Conservation (phyloP, 129 eudicot species). For the Saussurea involucrata region DNA sequence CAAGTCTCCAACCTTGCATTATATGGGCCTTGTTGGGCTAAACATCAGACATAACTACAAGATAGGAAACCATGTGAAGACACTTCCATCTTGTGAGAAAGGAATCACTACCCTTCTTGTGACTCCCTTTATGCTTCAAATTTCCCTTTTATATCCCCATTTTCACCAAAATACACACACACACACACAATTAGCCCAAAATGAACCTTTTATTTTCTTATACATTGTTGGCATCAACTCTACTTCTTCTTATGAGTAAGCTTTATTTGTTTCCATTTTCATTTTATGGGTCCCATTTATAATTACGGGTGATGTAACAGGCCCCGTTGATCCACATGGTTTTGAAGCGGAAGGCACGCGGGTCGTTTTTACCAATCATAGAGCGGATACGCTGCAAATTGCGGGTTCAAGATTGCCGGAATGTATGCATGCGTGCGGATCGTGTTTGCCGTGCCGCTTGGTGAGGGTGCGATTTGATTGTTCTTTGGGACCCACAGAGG, state of each 20-base stretch:
- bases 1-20: not conserved
- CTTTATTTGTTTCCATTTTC: not conserved
- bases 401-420: slow-evolving; percentile 89
- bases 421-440: slow-evolving; percentile 88
- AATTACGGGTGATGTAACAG: not conserved
- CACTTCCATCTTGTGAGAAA: slow-evolving; percentile 31
- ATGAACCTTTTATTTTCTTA: slow-evolving; percentile 18
- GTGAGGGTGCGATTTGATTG: slow-evolving; percentile 87
- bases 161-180: slow-evolving; percentile 17
- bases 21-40: slow-evolving; percentile 4
- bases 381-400: slow-evolving; percentile 44
- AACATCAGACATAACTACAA: slow-evolving; percentile 17
- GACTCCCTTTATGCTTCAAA: slow-evolving; percentile 21
- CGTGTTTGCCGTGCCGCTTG: slow-evolving; percentile 84
- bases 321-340: slow-evolving; percentile 4
- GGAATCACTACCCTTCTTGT: slow-evolving; percentile 14
- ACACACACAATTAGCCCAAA: slow-evolving; percentile 8
- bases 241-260: slow-evolving; percentile 25
- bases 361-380: not conserved
- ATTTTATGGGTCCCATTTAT: not conserved
- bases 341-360: not conserved
- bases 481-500: slow-evolving; percentile 28
- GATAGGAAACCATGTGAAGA: slow-evolving; percentile 26
- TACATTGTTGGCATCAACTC: slow-evolving; percentile 20
- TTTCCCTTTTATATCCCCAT: slow-evolving; percentile 19